Conservation (phyloP, 768 basidiomycete genomes). For the Hericium erinaceus region DNA sequence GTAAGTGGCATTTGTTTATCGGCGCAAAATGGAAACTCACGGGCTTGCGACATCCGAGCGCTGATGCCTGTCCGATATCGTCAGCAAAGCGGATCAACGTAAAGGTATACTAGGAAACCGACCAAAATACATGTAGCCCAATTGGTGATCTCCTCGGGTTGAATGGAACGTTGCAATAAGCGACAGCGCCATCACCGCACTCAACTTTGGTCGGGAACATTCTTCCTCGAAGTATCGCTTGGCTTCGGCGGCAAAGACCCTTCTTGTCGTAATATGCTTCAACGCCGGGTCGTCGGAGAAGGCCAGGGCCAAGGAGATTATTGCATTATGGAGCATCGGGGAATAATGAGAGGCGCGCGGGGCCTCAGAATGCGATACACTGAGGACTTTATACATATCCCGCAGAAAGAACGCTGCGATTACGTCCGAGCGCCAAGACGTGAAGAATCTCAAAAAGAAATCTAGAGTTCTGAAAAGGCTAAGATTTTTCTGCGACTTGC, state of each 20-base stretch:
- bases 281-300: slow-evolving; percentile 29
- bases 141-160: slow-evolving; percentile 29
- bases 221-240: slow-evolving; percentile 31
- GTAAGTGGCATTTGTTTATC: not conserved
- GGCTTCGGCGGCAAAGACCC: slow-evolving; percentile 28
- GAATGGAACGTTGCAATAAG: slow-evolving; percentile 32
- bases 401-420: slow-evolving; percentile 31
- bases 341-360: slow-evolving; percentile 53
- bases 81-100: not conserved
- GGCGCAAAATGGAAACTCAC: slow-evolving; percentile 27
- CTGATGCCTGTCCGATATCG: slow-evolving; percentile 38
- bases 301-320: slow-evolving; percentile 35
- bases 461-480: slow-evolving; percentile 23
- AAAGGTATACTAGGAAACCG: not conserved
- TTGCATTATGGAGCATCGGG: slow-evolving; percentile 63
- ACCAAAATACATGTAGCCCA: slow-evolving; percentile 37
- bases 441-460: slow-evolving; percentile 30
- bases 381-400: slow-evolving; percentile 32
- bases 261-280: slow-evolving; percentile 19
- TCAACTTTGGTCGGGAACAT: slow-evolving; percentile 30
- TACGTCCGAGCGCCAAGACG: slow-evolving; percentile 30
- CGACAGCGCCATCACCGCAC: slow-evolving; percentile 30
- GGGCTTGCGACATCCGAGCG: slow-evolving; percentile 47
- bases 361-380: slow-evolving; percentile 14
- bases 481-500: not conserved